Evolutionary conservation across 208 protist species (phyloP).

Genomic region (Chromosphaera perkinsii): DNA sequence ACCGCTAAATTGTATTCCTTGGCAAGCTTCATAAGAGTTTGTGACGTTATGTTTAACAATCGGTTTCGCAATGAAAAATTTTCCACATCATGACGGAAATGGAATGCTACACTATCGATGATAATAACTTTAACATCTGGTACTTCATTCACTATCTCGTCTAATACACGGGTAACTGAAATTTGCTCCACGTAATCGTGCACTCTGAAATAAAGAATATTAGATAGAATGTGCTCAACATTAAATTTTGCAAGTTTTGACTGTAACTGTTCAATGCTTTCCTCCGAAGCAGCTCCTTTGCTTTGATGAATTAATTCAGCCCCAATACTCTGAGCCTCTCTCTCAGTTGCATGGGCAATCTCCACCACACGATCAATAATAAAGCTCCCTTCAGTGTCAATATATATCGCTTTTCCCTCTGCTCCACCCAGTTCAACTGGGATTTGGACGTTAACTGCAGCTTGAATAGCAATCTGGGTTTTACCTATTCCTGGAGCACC

Average conservation of each 20-base stretch:
- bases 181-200: conserved; percentile 53
- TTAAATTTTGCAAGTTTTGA: background rate
- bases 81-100: conserved; percentile 52
- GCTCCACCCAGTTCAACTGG: conserved; percentile 29
- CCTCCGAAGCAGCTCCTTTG: background rate
- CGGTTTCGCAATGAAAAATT: conserved; percentile 45
- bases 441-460: conserved; percentile 40
- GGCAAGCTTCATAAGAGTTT: conserved; percentile 35
- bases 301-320: background rate
- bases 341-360: conserved; percentile 32
- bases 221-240: conserved; percentile 11
- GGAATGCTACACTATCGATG: conserved; percentile 55
- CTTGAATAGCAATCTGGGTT: conserved; percentile 55
- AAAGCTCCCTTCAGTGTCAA: conserved; percentile 64
- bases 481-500: conserved; percentile 58
- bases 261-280: background rate
- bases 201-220: conserved; percentile 48
- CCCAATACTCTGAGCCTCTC: conserved; percentile 9
- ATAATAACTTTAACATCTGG: conserved; percentile 43
- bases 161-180: conserved; percentile 37
- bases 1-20: conserved; percentile 33
- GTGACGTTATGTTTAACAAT: conserved; percentile 43
- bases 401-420: conserved; percentile 39
- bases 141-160: conserved; percentile 36
- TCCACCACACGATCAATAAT: conserved; percentile 44